These are phyloP conservation scores for Euphrasia arctica DNA, from an alignment of 305 asterid genomes.

Conservation along the genomic window DNA sequence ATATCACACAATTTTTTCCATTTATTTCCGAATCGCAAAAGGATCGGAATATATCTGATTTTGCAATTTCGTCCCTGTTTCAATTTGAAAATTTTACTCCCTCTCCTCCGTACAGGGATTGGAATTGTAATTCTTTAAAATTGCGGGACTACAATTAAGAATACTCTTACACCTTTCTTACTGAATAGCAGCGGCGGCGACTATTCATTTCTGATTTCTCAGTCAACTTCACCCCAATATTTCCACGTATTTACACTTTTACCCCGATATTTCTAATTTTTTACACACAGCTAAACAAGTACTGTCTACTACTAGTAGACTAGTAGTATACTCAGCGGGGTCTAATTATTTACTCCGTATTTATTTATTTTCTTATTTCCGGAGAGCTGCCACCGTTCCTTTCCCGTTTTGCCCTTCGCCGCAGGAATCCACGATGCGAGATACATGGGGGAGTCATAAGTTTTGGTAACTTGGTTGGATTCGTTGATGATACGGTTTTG, in stretches of 20 bases:
- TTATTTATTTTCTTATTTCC: neutral
- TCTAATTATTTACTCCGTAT: neutral
- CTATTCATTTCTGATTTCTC: neutral
- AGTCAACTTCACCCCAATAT: constrained; percentile 2
- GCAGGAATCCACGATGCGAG: constrained; percentile 39
- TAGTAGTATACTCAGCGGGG: neutral
- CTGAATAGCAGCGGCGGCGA: neutral
- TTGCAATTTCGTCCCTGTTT: too few species aligned
- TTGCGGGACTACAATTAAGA: too few species aligned
- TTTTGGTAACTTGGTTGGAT: constrained; percentile 3
- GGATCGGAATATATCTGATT: too few species aligned
- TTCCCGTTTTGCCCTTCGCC: constrained; percentile 28
- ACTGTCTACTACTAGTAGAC: neutral
- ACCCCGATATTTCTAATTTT: neutral
- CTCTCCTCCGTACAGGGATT: too few species aligned
- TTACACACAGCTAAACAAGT: neutral
- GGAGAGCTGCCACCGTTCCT: constrained; percentile 3
- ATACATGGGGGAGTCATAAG: constrained; percentile 43
- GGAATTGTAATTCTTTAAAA: too few species aligned
- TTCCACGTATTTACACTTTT: neutral
- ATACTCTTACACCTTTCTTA: too few species aligned
- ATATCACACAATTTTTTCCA: too few species aligned
- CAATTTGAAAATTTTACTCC: too few species aligned
- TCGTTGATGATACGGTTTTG: constrained; percentile 23
- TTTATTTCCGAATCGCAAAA: too few species aligned